These are phyloP conservation scores for Cephaloascus albidus DNA, from an alignment of 805 yeast genomes.

Conservation along the genomic window DNA sequence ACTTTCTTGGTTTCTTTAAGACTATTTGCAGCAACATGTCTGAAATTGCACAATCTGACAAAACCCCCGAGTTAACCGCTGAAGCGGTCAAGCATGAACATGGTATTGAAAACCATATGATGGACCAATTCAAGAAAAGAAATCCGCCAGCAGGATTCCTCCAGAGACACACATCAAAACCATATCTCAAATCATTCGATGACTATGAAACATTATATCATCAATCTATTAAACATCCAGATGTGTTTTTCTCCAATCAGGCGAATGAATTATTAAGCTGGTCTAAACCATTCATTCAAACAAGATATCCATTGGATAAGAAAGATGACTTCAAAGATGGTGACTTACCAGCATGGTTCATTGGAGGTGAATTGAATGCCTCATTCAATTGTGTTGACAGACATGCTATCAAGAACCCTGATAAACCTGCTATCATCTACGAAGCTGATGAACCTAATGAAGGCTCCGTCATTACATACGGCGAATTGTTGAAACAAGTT, in stretches of 20 bases:
- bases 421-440: conserved; percentile 66
- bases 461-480: conserved; percentile 55
- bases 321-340: conserved; percentile 39
- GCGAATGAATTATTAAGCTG: conserved; percentile 43
- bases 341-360: conserved; percentile 61
- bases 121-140: conserved; percentile 19
- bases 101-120: too few species aligned
- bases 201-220: conserved; percentile 42
- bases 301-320: conserved; percentile 35
- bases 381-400: conserved; percentile 77
- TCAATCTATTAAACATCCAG: conserved; percentile 49
- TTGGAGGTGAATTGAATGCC: conserved; percentile 74
- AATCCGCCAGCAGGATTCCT: conserved; percentile 28
- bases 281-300: conserved; percentile 39
- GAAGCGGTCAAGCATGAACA: too few species aligned
- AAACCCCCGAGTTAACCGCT: too few species aligned
- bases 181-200: conserved; percentile 38
- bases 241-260: conserved; percentile 42
- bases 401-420: conserved; percentile 63
- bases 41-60: too few species aligned
- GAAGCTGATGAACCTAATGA: conserved; percentile 75
- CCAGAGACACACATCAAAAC: conserved; percentile 34
- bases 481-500: conserved; percentile 62
- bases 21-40: too few species aligned
- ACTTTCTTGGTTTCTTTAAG: too few species aligned